Conservation (phyloP, 495 filamentous ascomycete species). For the Penicillium parvum region DNA sequence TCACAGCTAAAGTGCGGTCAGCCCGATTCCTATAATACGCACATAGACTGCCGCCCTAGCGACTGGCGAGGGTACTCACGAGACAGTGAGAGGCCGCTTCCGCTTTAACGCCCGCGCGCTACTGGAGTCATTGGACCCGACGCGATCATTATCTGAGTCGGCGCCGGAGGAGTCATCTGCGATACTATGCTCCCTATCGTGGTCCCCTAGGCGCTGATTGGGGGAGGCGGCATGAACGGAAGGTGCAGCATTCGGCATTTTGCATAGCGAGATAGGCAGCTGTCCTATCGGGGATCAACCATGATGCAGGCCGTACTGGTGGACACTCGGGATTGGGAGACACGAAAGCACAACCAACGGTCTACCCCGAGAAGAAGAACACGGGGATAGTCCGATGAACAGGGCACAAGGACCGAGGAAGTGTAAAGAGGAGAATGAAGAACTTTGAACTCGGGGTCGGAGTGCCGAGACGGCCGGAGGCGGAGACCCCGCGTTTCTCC, state of each 20-base stretch:
- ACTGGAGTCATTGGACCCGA: slow-evolving; percentile 27
- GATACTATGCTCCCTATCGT: slow-evolving; percentile 33
- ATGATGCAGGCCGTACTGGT: slow-evolving; percentile 16
- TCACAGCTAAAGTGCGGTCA: slow-evolving; percentile 56
- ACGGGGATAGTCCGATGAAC: slow-evolving; percentile 19
- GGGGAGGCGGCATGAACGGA: slow-evolving; percentile 24
- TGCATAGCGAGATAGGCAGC: slow-evolving; percentile 33
- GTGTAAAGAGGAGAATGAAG: slow-evolving; percentile 11
- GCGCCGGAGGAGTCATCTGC: slow-evolving; percentile 36
- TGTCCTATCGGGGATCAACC: slow-evolving; percentile 24
- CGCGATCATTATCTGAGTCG: slow-evolving; percentile 36
- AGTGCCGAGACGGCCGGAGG: too few species aligned
- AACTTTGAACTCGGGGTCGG: too few species aligned
- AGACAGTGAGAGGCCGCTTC: slow-evolving; percentile 44
- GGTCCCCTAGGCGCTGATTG: slow-evolving; percentile 19
- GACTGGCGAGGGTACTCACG: slow-evolving; percentile 28
- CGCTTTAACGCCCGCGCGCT: slow-evolving; percentile 35
- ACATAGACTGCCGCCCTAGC: neutral
- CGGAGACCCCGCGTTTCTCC: slow-evolving; percentile 24
- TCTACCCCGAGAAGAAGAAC: slow-evolving; percentile 3
- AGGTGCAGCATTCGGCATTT: slow-evolving; percentile 38
- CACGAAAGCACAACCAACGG: slow-evolving; percentile 4
- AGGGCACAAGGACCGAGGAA: slow-evolving; percentile 13
- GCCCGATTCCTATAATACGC: slow-evolving; percentile 3
- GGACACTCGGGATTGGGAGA: slow-evolving; percentile 7